Evolutionary conservation across 192 early-diverging fungal species (phyloP).

Genomic region (Coemansia sp.): DNA sequence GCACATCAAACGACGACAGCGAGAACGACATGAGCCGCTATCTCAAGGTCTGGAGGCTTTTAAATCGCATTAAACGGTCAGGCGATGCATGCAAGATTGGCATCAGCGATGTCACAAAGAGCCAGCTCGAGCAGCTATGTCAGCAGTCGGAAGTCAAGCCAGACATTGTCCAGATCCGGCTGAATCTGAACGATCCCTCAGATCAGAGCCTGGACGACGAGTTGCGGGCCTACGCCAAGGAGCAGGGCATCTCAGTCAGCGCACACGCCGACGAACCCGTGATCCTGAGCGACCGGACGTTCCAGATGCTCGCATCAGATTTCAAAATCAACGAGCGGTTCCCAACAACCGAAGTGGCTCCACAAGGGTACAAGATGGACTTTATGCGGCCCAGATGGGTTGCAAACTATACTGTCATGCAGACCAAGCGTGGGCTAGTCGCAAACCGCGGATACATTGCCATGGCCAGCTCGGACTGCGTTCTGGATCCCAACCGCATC

Average conservation of each 20-base stretch:
- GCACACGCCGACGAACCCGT: constrained; percentile 36
- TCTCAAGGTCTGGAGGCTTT: constrained; percentile 34
- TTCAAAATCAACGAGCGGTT: constrained; percentile 50
- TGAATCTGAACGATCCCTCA: constrained; percentile 9
- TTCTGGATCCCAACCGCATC: constrained; percentile 37
- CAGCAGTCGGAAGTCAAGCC: constrained; percentile 20
- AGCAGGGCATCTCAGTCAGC: constrained; percentile 23
- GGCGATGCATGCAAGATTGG: constrained; percentile 40
- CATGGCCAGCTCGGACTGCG: constrained; percentile 53
- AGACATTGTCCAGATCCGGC: constrained; percentile 45
- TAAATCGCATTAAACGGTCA: constrained; percentile 15
- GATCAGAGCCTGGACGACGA: constrained; percentile 8
- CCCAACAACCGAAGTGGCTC: constrained; percentile 49
- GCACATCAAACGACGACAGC: neutral
- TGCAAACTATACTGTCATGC: constrained; percentile 41
- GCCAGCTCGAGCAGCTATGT: constrained; percentile 34
- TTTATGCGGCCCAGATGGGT: constrained; percentile 52
- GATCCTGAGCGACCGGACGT: constrained; percentile 36
- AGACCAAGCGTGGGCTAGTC: constrained; percentile 35
- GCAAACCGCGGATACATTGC: constrained; percentile 51
- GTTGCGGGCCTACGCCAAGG: constrained; percentile 21
- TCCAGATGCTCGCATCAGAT: constrained; percentile 41
- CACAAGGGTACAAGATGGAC: constrained; percentile 45
- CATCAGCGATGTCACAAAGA: constrained; percentile 29
- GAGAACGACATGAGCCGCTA: constrained; percentile 36